phyloP scores from a whole-genome alignment of 1,284 basidiomycete genomes.

The Cutaneotrichosporon sp. region DNA sequence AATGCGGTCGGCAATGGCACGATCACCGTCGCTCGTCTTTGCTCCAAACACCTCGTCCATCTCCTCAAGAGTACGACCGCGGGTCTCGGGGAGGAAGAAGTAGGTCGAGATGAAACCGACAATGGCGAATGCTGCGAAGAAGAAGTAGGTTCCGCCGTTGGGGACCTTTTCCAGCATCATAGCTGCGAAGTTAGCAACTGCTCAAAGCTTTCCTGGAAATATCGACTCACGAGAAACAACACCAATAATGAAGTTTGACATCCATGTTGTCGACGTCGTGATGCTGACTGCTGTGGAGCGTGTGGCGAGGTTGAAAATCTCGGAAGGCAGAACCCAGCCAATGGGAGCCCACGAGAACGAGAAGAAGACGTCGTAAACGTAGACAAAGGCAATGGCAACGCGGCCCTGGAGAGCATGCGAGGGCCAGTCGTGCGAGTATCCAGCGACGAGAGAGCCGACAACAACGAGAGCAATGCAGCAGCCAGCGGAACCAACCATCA shows the following conservation, averaged over 20 bases:
- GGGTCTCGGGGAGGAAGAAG: conserved; percentile 17
- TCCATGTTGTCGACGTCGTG: conserved; percentile 20
- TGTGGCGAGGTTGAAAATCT: conserved; percentile 22
- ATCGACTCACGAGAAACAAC: conserved; percentile 7
- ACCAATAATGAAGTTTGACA: conserved; percentile 22
- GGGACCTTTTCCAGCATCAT: conserved; percentile 20
- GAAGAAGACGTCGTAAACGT: conserved; percentile 28
- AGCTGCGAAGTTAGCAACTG: conserved; percentile 4
- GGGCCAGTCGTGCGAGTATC: conserved; percentile 15
- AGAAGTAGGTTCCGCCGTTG: conserved; percentile 20
- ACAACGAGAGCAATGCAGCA: conserved; percentile 53
- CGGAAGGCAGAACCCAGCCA: conserved; percentile 23
- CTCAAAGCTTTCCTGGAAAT: too few species aligned
- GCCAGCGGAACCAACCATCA: conserved; percentile 23
- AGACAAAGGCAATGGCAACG: conserved; percentile 16
- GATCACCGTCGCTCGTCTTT: conserved; percentile 5
- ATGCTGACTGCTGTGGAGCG: conserved; percentile 15
- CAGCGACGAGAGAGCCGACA: conserved; percentile 52
- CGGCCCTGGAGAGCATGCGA: conserved; percentile 22
- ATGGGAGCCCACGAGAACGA: conserved; percentile 23
- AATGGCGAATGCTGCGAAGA: conserved; percentile 18
- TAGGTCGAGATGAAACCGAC: conserved; percentile 12
- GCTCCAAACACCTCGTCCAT: conserved; percentile 70
- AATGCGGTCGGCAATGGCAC: background rate
- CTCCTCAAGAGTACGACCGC: conserved; percentile 63